Percentiles rank a stretch among this genome's conserved stretches.
phyloP scores from a whole-genome alignment of 176 grass and related monocot genomes.

The Secale cereale region DNA sequence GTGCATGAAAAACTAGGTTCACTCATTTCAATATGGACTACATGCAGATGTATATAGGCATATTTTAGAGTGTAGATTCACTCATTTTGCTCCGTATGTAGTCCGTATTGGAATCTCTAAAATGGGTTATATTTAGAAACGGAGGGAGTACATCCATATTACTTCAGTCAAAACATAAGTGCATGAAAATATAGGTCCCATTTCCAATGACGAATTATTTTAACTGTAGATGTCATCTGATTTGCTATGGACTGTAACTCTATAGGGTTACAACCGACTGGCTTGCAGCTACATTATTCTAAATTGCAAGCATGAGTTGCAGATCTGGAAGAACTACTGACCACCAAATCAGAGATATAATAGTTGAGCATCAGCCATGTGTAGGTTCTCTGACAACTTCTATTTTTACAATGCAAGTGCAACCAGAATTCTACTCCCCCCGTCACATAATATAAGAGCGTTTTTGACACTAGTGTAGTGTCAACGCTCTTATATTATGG shows the following conservation, averaged over 20 bases:
- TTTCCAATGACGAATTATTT: background rate
- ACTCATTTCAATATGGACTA: background rate
- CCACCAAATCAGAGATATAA: conserved; percentile 4
- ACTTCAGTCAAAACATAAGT: background rate
- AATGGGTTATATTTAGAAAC: too few species aligned
- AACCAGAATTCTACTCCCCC: background rate
- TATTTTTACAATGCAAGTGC: background rate
- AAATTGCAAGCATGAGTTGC: background rate
- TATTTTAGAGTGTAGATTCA: too few species aligned
- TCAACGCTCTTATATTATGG: too few species aligned
- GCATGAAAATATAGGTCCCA: background rate
- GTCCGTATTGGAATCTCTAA: too few species aligned
- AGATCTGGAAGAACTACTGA: background rate
- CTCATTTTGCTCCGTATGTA: too few species aligned
- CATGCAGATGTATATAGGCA: too few species aligned
- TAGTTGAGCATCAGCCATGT: background rate
- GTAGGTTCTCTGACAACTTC: background rate
- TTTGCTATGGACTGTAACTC: background rate
- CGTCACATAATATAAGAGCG: too few species aligned
- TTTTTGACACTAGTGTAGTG: too few species aligned
- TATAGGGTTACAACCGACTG: background rate
- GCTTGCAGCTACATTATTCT: background rate
- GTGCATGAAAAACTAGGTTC: background rate
- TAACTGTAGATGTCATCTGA: background rate
- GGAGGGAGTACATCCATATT: background rate